A percentile compares a stretch with the other conserved stretches of the same genome.
phyloP scores from a whole-genome alignment of 1,139 yeast genomes.

The Yamadazyma buinensis region DNA sequence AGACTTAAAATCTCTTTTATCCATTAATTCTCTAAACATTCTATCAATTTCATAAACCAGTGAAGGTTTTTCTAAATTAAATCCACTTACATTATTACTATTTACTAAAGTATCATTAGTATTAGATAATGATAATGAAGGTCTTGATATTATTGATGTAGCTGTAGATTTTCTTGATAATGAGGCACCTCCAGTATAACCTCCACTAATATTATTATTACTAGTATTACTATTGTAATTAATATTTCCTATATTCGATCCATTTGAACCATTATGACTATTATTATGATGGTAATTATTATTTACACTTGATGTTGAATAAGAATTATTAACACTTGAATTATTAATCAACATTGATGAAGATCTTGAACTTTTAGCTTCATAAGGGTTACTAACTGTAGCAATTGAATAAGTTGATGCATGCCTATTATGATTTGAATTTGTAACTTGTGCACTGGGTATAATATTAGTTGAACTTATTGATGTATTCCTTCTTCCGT shows the following conservation, averaged over 20 bases:
- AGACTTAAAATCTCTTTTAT: conserved; percentile 76
- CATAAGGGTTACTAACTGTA: conserved; percentile 29
- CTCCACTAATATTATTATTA: conserved; percentile 2
- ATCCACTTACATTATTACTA: conserved; percentile 15
- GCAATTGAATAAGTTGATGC: conserved; percentile 39
- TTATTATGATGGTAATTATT: background rate
- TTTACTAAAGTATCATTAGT: conserved; percentile 19
- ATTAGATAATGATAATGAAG: conserved; percentile 22
- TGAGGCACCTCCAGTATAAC: conserved; percentile 10
- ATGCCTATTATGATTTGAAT: conserved; percentile 35
- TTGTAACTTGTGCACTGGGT: conserved; percentile 29
- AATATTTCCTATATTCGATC: background rate
- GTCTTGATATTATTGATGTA: conserved; percentile 28
- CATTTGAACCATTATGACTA: background rate
- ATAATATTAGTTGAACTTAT: conserved; percentile 17
- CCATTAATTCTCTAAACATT: conserved; percentile 69
- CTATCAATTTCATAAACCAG: conserved; percentile 60
- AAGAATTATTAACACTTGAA: background rate
- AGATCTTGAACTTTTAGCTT: conserved; percentile 17
- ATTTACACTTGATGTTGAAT: background rate
- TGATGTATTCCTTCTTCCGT: conserved; percentile 49
- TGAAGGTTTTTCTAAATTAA: conserved; percentile 49
- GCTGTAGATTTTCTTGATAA: conserved; percentile 22
- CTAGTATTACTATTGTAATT: background rate
- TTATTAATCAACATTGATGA: conserved; percentile 1